Evolutionary conservation across 208 protist species (phyloP).

Genomic region (Kentomonas sorsogonicus): DNA sequence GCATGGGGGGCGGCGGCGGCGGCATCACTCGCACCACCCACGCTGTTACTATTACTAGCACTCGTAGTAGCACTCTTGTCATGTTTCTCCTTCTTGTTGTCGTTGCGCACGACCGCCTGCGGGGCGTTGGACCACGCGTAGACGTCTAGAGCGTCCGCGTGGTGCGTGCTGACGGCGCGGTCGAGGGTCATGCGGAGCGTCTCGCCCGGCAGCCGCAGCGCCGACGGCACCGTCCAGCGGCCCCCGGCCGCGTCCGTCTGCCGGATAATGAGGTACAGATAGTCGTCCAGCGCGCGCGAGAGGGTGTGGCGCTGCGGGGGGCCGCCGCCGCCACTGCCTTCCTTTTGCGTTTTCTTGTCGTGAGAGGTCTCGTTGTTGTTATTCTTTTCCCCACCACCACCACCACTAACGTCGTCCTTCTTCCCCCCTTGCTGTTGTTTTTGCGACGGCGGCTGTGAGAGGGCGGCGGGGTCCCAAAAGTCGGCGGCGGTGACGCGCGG

Average conservation of each 20-base stretch:
- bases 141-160: constrained; percentile 48
- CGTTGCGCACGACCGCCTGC: constrained; percentile 65
- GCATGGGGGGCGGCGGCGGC: too few species aligned
- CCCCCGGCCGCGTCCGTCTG: constrained; percentile 32
- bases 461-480: constrained; percentile 26
- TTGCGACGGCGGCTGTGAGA: too few species aligned
- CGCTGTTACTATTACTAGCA: too few species aligned
- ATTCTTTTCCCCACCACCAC: too few species aligned
- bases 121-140: constrained; percentile 83
- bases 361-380: too few species aligned
- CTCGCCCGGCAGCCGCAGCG: constrained; percentile 28
- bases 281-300: constrained; percentile 73
- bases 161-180: constrained; percentile 44
- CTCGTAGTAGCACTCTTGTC: too few species aligned
- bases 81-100: too few species aligned
- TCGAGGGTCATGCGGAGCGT: constrained; percentile 73
- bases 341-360: too few species aligned
- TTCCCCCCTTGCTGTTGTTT: too few species aligned
- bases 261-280: constrained; percentile 69
- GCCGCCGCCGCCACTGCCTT: constrained; percentile 12
- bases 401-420: too few species aligned
- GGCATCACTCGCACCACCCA: too few species aligned
- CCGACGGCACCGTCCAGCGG: constrained; percentile 71
- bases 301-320: constrained; percentile 60
- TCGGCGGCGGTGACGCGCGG: constrained; percentile 45